A percentile compares a stretch with the other conserved stretches of the same genome.
These are phyloP conservation scores for Globisporangium cylindrosporum DNA, from an alignment of 352 stramenopile species.

Conservation along the genomic window DNA sequence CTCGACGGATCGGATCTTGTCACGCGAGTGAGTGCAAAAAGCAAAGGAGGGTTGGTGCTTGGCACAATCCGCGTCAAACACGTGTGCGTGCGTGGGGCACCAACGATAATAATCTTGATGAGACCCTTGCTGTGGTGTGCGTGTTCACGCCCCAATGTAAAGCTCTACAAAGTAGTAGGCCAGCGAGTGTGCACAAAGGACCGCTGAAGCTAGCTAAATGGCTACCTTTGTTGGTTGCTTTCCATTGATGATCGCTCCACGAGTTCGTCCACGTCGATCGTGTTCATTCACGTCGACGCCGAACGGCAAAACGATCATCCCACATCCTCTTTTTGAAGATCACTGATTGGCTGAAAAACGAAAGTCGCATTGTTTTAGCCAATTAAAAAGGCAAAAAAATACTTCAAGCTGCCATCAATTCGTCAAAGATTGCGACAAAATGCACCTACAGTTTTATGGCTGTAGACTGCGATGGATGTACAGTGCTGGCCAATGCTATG, in stretches of 20 bases:
- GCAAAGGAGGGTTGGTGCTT: neutral
- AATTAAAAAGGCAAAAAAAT: neutral
- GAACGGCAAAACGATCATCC: neutral
- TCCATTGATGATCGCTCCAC: neutral
- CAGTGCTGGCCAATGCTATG: too few species aligned
- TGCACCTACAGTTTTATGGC: neutral
- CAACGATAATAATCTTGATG: neutral
- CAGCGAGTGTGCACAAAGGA: neutral
- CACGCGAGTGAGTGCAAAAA: neutral
- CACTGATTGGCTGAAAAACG: neutral
- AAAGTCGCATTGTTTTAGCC: neutral
- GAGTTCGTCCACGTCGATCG: neutral
- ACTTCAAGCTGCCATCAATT: neutral
- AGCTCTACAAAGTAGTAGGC: neutral
- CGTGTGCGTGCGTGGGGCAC: neutral
- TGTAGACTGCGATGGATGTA: neutral
- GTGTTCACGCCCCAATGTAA: too few species aligned
- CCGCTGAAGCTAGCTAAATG: neutral
- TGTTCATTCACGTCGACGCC: neutral
- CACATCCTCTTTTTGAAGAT: neutral
- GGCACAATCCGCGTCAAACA: neutral
- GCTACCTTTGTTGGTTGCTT: neutral
- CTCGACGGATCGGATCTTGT: neutral
- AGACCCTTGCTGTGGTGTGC: neutral
- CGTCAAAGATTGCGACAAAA: neutral